Base-by-base conservation (phyloP, 805 yeast species). In the Schwanniomyces yamadae region DNA sequence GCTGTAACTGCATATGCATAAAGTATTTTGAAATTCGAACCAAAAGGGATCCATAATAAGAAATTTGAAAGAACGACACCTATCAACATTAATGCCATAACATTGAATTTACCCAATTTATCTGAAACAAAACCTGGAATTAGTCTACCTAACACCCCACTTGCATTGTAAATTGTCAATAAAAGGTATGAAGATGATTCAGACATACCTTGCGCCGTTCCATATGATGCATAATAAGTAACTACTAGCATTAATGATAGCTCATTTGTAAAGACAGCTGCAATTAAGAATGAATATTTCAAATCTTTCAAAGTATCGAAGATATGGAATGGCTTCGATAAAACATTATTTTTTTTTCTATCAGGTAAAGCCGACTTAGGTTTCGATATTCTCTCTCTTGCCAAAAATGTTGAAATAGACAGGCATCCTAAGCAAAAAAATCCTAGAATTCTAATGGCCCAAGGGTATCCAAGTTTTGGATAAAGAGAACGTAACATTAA, bases 41-140 rank as follows among this genome's bases (percentile, higher is more conserved):
- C 88, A 37, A 80, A 73, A 1, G 90, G 89, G 14, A 81, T 57
- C 89, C 89, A 82, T n/a, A 82, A 48, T 0, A 68, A 65, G 31
- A 82, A 61, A 3, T 77, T 66, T 13, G 76, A 54, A 0, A 80
- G 9, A 1, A 71, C 59, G n/a, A 75, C 61, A 6, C 77, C 57
- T 3, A 55, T 22, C n/a, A 74, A 54, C 62, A 79, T 70, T 3
- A 65, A 28, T 8, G 69, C 54, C 74, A 79, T 75, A 35, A 78
- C 68, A 50, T 80, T 82, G 54, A 72, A 79, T 15, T 73, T 64
- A 3, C 88, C 88, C 31, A 64, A 45, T 20, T 50, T 50, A 48
- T 79, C 85, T 2, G 84, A 80, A 4, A 70, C 40, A 32, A 62
- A 55, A 3, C 82, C 84, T 0, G 84, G 82, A 4, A 77, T 39